Percentiles rank a stretch among this genome's conserved stretches.
phyloP scores from a whole-genome alignment of 345 rosid genomes.

The Carallia pectinifolia region DNA sequence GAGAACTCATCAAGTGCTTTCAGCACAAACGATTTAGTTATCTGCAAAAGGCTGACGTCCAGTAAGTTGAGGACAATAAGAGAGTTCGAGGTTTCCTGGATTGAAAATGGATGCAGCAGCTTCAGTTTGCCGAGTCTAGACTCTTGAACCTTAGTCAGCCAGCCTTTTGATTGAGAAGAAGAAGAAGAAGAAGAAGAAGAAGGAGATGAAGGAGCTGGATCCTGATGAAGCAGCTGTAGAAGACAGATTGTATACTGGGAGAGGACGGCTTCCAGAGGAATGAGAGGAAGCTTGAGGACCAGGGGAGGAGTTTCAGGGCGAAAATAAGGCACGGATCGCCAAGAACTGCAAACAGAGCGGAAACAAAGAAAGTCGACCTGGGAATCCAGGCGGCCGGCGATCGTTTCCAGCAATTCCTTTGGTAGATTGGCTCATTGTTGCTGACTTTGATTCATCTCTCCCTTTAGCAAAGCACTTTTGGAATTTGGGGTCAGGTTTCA shows the following conservation, averaged over 20 bases:
- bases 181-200: not conserved
- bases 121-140: constrained; percentile 10
- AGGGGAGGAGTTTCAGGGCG: not conserved
- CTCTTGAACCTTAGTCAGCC: constrained; percentile 17
- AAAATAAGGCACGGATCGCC: not conserved
- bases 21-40: not conserved
- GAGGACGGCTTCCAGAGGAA: not conserved
- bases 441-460: not conserved
- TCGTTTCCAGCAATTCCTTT: constrained; percentile 11
- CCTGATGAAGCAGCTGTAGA: not conserved
- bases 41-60: not conserved
- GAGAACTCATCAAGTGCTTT: not conserved
- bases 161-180: not conserved
- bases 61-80: constrained; percentile 8
- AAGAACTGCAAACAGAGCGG: constrained; percentile 12
- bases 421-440: constrained; percentile 16
- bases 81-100: not conserved
- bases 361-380: constrained; percentile 8
- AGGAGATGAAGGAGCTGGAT: not conserved
- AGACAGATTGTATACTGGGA: not conserved
- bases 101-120: constrained; percentile 16
- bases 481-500: not conserved
- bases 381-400: constrained; percentile 8
- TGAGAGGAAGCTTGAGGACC: constrained; percentile 4
- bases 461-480: too few species aligned